These are phyloP conservation scores for Apophysomyces ossiformis DNA, from an alignment of 371 early-diverging fungal species.

Conservation along the genomic window DNA sequence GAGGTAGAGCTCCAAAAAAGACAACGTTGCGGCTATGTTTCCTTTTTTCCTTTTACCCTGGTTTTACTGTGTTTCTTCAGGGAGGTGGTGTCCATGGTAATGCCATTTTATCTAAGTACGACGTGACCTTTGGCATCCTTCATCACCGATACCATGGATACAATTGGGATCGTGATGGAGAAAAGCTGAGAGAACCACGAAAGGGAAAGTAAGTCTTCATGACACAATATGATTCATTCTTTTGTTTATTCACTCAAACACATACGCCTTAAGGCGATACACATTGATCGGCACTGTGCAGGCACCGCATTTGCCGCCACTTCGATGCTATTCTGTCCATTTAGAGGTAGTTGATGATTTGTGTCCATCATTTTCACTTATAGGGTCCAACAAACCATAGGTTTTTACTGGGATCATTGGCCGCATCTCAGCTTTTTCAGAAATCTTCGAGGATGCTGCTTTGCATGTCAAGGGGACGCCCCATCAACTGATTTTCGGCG, in stretches of 20 bases:
- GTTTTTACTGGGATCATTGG: constrained; percentile 76
- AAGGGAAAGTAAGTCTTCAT: constrained; percentile 13
- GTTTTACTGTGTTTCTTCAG: constrained; percentile 29
- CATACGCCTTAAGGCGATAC: constrained; percentile 47
- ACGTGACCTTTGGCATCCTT: constrained; percentile 64
- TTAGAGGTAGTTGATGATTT: constrained; percentile 56
- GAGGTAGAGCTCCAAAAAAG: constrained; percentile 27
- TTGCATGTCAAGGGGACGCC: constrained; percentile 43
- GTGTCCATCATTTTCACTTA: neutral
- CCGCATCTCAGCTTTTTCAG: constrained; percentile 68
- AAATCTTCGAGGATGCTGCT: constrained; percentile 67
- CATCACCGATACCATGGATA: constrained; percentile 71
- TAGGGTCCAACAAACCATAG: constrained; percentile 15
- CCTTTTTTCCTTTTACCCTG: neutral
- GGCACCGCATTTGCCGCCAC: constrained; percentile 44
- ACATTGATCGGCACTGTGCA: constrained; percentile 60
- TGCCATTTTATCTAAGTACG: constrained; percentile 76
- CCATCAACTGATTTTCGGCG: constrained; percentile 78
- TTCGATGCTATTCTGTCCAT: constrained; percentile 74
- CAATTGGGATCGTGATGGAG: constrained; percentile 77
- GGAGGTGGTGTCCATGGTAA: constrained; percentile 88
- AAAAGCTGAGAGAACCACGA: constrained; percentile 20
- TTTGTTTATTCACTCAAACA: neutral
- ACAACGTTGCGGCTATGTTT: too few species aligned
- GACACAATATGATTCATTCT: neutral